Evolutionary conservation across 805 yeast species (phyloP).

Genomic region (Jamesozyma hellenica): DNA sequence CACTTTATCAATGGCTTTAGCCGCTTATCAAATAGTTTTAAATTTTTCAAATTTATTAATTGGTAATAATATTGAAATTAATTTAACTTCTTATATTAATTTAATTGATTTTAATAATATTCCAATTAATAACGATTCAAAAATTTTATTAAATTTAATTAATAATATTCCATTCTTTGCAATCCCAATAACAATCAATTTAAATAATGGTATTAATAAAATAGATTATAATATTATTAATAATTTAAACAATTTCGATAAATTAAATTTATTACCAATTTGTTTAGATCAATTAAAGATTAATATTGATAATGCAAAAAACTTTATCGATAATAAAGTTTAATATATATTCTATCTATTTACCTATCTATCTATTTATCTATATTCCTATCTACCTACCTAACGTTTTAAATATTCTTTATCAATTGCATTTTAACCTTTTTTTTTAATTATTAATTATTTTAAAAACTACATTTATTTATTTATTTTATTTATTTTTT

Average conservation of each 20-base stretch:
- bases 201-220: slow-evolving; percentile 40
- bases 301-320: slow-evolving; percentile 16
- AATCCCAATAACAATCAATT: slow-evolving; percentile 48
- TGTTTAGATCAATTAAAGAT: slow-evolving; percentile 18
- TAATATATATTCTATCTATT: neutral
- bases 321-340: neutral
- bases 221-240: slow-evolving; percentile 46
- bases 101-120: slow-evolving; percentile 41
- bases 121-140: slow-evolving; percentile 24
- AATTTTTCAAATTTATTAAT: slow-evolving; percentile 27
- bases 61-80: slow-evolving; percentile 32
- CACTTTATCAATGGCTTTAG: slow-evolving; percentile 91
- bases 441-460: too few relatives aligned
- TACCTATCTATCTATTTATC: neutral
- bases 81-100: slow-evolving; percentile 44
- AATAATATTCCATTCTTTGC: slow-evolving; percentile 41
- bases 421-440: neutral
- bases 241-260: slow-evolving; percentile 42
- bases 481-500: too few relatives aligned
- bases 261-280: slow-evolving; percentile 28
- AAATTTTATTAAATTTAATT: slow-evolving; percentile 11
- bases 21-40: slow-evolving; percentile 75
- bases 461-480: too few relatives aligned
- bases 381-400: neutral
- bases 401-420: neutral